These are phyloP conservation scores for Collybiopsis luxurians DNA, from an alignment of 768 basidiomycete species.

Conservation along the genomic window DNA sequence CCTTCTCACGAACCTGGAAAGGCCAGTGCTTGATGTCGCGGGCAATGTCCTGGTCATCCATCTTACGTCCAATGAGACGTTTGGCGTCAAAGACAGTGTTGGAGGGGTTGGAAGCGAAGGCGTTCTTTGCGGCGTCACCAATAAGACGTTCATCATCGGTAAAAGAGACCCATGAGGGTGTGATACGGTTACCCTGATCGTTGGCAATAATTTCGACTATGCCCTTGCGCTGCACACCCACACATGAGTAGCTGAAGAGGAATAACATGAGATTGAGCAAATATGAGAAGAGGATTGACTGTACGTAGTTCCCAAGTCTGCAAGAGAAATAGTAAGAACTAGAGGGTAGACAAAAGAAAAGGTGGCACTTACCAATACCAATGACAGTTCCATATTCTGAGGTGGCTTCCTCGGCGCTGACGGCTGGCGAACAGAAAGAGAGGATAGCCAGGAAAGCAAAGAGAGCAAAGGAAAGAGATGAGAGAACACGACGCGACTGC, in stretches of 20 bases:
- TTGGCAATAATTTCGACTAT: constrained; percentile 90
- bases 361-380: constrained; percentile 69
- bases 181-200: constrained; percentile 88
- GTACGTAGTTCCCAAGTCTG: constrained; percentile 92
- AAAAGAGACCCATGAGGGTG: constrained; percentile 84
- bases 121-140: constrained; percentile 96
- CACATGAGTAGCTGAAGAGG: constrained; percentile 83
- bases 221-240: constrained; percentile 85
- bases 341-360: background rate
- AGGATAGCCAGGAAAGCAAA: constrained; percentile 70
- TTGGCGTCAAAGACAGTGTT: constrained; percentile 98
- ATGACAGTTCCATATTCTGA: constrained; percentile 90
- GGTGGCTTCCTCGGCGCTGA: constrained; percentile 62
- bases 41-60: constrained; percentile 76
- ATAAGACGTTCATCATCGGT: constrained; percentile 82
- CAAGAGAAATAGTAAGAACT: constrained; percentile 9
- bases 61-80: constrained; percentile 87
- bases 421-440: constrained; percentile 63
- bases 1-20: constrained; percentile 77
- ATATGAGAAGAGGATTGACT: constrained; percentile 9
- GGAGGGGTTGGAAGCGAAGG: constrained; percentile 83
- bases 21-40: constrained; percentile 92
- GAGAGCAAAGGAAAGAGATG: constrained; percentile 58
- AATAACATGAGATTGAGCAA: background rate
- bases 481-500: constrained; percentile 52